phyloP scores from a whole-genome alignment of 345 rosid genomes.

The Sisymbrium altissimum region DNA sequence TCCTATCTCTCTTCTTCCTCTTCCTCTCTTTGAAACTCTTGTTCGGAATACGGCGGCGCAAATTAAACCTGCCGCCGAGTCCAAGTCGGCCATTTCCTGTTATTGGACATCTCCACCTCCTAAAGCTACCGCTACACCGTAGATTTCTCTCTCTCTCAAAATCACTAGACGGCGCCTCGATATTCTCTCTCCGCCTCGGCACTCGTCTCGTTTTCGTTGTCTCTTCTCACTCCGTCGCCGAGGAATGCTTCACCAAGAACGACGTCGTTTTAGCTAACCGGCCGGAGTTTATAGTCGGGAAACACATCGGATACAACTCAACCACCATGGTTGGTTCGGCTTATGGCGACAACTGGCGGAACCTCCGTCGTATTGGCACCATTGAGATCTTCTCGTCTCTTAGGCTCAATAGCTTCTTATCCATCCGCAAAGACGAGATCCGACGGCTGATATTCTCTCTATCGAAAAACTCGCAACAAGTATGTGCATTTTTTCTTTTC shows the following conservation, averaged over 20 bases:
- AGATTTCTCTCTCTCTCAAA: slow-evolving; percentile 9
- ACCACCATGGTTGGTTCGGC: slow-evolving; percentile 29
- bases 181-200: slow-evolving; percentile 47
- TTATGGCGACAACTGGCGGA: slow-evolving; percentile 57
- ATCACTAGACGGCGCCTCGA: slow-evolving; percentile 29
- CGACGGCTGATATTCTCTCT: slow-evolving; percentile 19
- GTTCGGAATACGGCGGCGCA: neutral
- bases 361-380: slow-evolving; percentile 44
- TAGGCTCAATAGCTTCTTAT: slow-evolving; percentile 34
- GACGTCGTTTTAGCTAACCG: slow-evolving; percentile 48
- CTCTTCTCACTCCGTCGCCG: slow-evolving; percentile 32
- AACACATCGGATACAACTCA: slow-evolving; percentile 37
- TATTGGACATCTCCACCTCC: slow-evolving; percentile 27
- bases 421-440: slow-evolving; percentile 41
- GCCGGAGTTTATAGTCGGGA: slow-evolving; percentile 24
- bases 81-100: slow-evolving; percentile 23
- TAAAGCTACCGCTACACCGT: slow-evolving; percentile 30
- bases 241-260: slow-evolving; percentile 44
- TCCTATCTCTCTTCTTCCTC: neutral
- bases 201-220: slow-evolving; percentile 37
- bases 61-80: slow-evolving; percentile 42
- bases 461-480: slow-evolving; percentile 14
- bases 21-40: neutral
- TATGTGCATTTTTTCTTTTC: neutral
- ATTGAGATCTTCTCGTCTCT: slow-evolving; percentile 39